phyloP scores from a whole-genome alignment of 2,329 filamentous ascomycete species.

The Talaromyces sp. region DNA sequence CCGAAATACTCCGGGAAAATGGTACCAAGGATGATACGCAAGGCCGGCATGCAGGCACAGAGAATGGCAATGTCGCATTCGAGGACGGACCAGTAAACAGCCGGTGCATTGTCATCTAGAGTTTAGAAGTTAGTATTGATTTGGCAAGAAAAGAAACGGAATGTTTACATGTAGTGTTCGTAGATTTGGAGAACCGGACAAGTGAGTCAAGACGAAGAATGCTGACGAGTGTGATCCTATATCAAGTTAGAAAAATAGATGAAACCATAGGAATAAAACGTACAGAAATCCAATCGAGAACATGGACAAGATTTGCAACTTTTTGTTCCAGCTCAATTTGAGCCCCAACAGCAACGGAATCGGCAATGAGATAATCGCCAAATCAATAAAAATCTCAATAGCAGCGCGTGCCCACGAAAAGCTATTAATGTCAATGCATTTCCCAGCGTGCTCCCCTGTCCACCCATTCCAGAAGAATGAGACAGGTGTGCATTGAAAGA shows the following conservation, averaged over 20 bases:
- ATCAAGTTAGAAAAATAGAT: too few relatives aligned
- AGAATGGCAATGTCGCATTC: slow-evolving; percentile 41
- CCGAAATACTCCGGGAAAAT: slow-evolving; percentile 8
- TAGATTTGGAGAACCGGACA: slow-evolving; percentile 33
- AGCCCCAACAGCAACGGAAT: slow-evolving; percentile 41
- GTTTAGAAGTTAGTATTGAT: background rate
- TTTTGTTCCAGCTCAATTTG: slow-evolving; percentile 45
- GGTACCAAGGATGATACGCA: slow-evolving; percentile 10
- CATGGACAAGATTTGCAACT: slow-evolving; percentile 47
- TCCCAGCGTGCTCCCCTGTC: slow-evolving; percentile 44
- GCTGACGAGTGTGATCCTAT: slow-evolving; percentile 38
- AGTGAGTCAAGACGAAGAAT: slow-evolving; percentile 37
- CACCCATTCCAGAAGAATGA: slow-evolving; percentile 50
- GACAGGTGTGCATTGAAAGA: slow-evolving; percentile 29
- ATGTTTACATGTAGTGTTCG: slow-evolving; percentile 31
- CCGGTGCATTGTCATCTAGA: slow-evolving; percentile 26
- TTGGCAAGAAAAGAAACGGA: background rate
- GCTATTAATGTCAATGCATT: slow-evolving; percentile 46
- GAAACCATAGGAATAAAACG: too few relatives aligned
- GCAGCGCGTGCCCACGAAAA: slow-evolving; percentile 49
- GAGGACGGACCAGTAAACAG: slow-evolving; percentile 37
- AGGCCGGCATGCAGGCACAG: slow-evolving; percentile 36
- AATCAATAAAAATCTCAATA: slow-evolving; percentile 50
- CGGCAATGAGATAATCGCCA: slow-evolving; percentile 50
- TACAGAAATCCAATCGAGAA: slow-evolving; percentile 45